Conservation (phyloP, 768 basidiomycete species). For the Chiua virens region DNA sequence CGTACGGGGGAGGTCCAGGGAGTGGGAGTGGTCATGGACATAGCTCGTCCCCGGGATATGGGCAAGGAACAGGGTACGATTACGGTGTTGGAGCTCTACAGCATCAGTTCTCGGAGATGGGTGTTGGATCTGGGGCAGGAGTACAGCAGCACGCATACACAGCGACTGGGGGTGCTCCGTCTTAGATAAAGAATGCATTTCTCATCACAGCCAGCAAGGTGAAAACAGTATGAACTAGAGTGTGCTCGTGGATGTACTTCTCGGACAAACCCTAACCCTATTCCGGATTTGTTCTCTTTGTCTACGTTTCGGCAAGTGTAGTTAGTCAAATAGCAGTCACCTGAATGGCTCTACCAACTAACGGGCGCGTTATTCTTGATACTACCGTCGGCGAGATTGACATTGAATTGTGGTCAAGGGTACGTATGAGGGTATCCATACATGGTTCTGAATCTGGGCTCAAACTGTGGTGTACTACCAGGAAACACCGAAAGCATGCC, state of each 20-base stretch:
- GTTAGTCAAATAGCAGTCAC: not conserved
- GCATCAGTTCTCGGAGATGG: conserved; percentile 34
- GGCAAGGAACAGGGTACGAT: conserved; percentile 21
- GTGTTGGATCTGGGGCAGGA: conserved; percentile 20
- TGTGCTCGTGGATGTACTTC: not conserved
- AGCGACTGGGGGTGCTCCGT: conserved; percentile 17
- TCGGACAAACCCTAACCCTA: conserved; percentile 23
- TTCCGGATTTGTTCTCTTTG: not conserved
- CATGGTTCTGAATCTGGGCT: not conserved
- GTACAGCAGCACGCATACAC: conserved; percentile 23
- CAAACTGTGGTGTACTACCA: conserved; percentile 23
- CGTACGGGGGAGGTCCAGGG: conserved; percentile 21
- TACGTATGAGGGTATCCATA: conserved; percentile 27
- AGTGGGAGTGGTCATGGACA: conserved; percentile 22
- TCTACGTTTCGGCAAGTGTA: not conserved
- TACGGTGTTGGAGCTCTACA: conserved; percentile 24
- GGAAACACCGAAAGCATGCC: conserved; percentile 94
- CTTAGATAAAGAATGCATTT: conserved; percentile 4
- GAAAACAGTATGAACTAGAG: not conserved
- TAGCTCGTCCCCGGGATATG: conserved; percentile 15
- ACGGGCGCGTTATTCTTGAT: conserved; percentile 82
- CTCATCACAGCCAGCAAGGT: not conserved
- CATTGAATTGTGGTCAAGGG: conserved; percentile 92
- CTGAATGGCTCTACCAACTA: conserved; percentile 79
- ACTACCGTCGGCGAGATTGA: conserved; percentile 89